phyloP scores from a whole-genome alignment of 768 basidiomycete species.

The Podaxis rugospora region DNA sequence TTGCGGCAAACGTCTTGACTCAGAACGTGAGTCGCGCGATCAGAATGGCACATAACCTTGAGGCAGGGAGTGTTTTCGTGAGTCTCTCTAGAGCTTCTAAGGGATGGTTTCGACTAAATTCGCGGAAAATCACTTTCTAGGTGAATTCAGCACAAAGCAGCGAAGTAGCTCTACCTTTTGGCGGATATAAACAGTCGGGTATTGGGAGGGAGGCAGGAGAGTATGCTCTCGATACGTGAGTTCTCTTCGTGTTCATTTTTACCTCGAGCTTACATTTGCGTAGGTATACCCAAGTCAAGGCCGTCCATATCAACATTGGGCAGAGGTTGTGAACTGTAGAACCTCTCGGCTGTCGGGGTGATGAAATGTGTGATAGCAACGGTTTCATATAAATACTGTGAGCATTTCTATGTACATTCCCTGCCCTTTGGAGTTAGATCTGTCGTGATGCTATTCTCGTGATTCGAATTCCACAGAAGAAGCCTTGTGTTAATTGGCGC shows the following conservation, averaged over 20 bases:
- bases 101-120: neutral
- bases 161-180: slow-evolving; percentile 55
- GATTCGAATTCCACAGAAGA: neutral
- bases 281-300: slow-evolving; percentile 52
- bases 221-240: slow-evolving; percentile 53
- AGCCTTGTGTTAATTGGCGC: neutral
- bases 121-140: slow-evolving; percentile 4
- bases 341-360: neutral
- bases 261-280: neutral
- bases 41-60: slow-evolving; percentile 44
- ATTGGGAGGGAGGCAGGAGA: slow-evolving; percentile 69
- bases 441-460: neutral
- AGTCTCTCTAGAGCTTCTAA: slow-evolving; percentile 58
- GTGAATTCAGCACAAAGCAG: slow-evolving; percentile 41
- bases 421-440: neutral
- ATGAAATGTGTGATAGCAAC: neutral
- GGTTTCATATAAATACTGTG: neutral
- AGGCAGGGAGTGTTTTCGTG: slow-evolving; percentile 14
- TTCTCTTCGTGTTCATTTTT: slow-evolving; percentile 6
- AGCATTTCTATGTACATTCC: neutral
- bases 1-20: slow-evolving; percentile 75
- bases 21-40: slow-evolving; percentile 64
- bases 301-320: slow-evolving; percentile 55
- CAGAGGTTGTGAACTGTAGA: slow-evolving; percentile 5
- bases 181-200: slow-evolving; percentile 72